Evolutionary conservation across 208 protist genomes (phyloP).

Genomic region (Crithidia expoeki): DNA sequence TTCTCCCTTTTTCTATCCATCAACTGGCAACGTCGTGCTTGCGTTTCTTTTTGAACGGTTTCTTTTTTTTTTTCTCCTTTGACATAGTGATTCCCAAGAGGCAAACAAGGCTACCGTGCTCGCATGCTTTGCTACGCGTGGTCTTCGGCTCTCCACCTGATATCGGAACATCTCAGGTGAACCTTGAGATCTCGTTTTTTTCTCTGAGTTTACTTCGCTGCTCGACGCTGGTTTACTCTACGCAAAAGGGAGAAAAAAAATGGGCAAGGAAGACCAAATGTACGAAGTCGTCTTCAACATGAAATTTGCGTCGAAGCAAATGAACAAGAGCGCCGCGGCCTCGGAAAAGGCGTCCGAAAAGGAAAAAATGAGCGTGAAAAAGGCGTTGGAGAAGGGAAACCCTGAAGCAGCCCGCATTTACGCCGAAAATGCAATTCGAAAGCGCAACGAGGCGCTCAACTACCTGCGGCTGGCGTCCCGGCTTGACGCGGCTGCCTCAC

Average conservation of each 20-base stretch:
- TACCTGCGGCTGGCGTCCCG: constrained; percentile 95
- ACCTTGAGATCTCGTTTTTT: constrained; percentile 2
- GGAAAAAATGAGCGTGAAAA: constrained; percentile 93
- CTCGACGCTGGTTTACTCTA: background rate
- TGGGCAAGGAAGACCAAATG: constrained; percentile 75
- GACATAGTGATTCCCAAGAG: too few species aligned
- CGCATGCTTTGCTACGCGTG: too few species aligned
- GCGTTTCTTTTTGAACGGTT: background rate
- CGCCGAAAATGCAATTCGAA: constrained; percentile 97
- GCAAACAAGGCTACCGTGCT: background rate
- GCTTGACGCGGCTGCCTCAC: constrained; percentile 95
- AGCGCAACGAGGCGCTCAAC: constrained; percentile 96
- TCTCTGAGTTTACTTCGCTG: background rate
- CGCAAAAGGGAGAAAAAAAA: constrained; percentile 27
- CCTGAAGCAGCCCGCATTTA: constrained; percentile 98
- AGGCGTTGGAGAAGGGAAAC: constrained; percentile 97
- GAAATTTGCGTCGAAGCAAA: constrained; percentile 96
- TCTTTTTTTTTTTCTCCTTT: background rate
- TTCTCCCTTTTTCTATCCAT: background rate
- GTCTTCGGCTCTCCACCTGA: too few species aligned
- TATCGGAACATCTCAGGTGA: too few species aligned
- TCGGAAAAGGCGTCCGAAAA: constrained; percentile 94
- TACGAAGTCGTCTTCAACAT: constrained; percentile 96
- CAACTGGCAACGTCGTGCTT: background rate
- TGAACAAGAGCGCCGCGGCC: constrained; percentile 84